phyloP scores from a whole-genome alignment of 768 basidiomycete genomes.

The Infundibulicybe gibba region DNA sequence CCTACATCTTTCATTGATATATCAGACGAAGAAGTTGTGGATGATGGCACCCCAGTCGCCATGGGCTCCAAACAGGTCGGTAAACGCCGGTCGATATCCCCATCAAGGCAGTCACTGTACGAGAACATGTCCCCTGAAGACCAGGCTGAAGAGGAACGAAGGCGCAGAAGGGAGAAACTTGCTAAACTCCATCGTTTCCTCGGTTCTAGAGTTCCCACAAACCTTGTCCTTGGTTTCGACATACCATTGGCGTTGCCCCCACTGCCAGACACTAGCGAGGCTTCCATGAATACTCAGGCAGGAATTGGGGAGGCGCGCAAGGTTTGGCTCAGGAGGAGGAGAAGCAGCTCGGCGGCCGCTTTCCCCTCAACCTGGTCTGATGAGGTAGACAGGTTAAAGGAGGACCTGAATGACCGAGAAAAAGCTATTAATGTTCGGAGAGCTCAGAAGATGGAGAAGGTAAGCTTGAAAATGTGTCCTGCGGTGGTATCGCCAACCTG shows the following conservation, averaged over 20 bases:
- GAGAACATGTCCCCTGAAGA: constrained; percentile 49
- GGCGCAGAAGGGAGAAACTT: constrained; percentile 70
- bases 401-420: constrained; percentile 67
- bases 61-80: constrained; percentile 14
- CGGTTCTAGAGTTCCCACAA: constrained; percentile 74
- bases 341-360: constrained; percentile 51
- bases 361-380: constrained; percentile 47
- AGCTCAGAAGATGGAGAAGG: constrained; percentile 88
- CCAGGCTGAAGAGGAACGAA: constrained; percentile 56
- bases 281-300: constrained; percentile 17
- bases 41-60: constrained; percentile 23
- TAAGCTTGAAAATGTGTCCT: constrained; percentile 21
- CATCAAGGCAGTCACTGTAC: constrained; percentile 42
- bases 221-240: constrained; percentile 55
- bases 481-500: background rate
- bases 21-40: constrained; percentile 57
- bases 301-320: constrained; percentile 29
- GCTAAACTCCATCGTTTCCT: constrained; percentile 83
- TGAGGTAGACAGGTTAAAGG: constrained; percentile 60
- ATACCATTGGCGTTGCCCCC: constrained; percentile 23
- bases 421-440: constrained; percentile 78
- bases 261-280: constrained; percentile 15
- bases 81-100: constrained; percentile 28
- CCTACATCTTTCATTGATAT: constrained; percentile 62
- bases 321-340: constrained; percentile 43